Conservation (phyloP, 352 stramenopile genomes). For the Globisporangium parvum region DNA sequence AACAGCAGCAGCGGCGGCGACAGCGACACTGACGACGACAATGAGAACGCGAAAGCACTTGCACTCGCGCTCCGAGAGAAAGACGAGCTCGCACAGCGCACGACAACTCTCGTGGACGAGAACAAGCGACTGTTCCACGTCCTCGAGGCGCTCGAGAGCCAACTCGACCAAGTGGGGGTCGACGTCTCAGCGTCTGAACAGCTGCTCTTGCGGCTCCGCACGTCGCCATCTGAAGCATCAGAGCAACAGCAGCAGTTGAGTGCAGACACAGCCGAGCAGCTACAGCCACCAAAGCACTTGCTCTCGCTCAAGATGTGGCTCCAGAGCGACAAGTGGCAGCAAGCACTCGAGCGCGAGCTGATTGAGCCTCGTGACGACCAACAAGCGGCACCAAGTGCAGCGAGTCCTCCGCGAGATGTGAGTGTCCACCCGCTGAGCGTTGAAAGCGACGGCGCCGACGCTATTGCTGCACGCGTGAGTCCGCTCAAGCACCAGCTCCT, state of each 20-base stretch:
- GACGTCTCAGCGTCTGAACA: conserved; percentile 26
- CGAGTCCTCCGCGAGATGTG: background rate
- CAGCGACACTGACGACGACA: conserved; percentile 15
- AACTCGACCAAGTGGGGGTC: conserved; percentile 41
- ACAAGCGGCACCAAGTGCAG: background rate
- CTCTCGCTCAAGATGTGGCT: conserved; percentile 53
- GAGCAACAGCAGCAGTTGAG: background rate
- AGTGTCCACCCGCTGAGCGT: background rate
- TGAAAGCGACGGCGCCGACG: background rate
- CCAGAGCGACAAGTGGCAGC: conserved; percentile 39
- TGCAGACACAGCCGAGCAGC: background rate
- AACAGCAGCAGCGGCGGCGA: conserved; percentile 3
- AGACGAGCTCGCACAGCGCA: conserved; percentile 31
- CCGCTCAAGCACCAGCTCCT: background rate
- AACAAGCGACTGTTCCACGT: conserved; percentile 47
- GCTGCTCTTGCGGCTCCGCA: conserved; percentile 28
- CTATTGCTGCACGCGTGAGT: background rate
- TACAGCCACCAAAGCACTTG: background rate
- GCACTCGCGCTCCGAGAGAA: conserved; percentile 8
- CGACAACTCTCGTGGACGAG: conserved; percentile 35
- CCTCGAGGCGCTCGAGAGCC: conserved; percentile 35
- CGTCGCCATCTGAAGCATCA: background rate
- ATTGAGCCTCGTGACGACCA: background rate
- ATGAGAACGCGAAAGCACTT: conserved; percentile 20
- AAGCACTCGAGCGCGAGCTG: conserved; percentile 19